A percentile compares a stretch with the other conserved stretches of the same genome.
Conservation (phyloP, 495 filamentous ascomycete species). For the Hypoxylon perforatum region DNA sequence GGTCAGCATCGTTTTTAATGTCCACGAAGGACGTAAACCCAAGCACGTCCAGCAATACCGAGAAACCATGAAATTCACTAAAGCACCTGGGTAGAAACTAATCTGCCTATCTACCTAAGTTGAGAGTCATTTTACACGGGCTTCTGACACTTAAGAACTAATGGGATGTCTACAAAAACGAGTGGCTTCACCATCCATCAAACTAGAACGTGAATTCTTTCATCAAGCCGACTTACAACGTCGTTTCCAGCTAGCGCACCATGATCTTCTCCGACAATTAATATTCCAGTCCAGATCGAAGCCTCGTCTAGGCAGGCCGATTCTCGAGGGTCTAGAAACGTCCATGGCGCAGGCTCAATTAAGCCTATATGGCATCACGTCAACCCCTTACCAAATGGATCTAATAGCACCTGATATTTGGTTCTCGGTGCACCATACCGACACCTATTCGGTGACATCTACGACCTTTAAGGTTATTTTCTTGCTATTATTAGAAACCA, state of each 20-base stretch:
- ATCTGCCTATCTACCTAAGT: too few relatives aligned
- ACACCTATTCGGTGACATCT: slow-evolving; percentile 9
- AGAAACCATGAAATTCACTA: background rate
- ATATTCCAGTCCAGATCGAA: slow-evolving; percentile 9
- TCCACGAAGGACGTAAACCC: background rate
- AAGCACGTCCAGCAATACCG: background rate
- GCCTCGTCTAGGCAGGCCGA: slow-evolving; percentile 25
- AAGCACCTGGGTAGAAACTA: background rate
- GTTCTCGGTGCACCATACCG: slow-evolving; percentile 11
- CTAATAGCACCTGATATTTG: slow-evolving; percentile 18
- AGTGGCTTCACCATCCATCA: background rate
- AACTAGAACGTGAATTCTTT: too few relatives aligned
- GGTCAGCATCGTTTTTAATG: background rate
- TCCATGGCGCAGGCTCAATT: slow-evolving; percentile 28
- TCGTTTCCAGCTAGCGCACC: slow-evolving; percentile 12
- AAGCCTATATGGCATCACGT: slow-evolving; percentile 28
- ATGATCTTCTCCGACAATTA: slow-evolving; percentile 7
- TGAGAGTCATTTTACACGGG: too few relatives aligned
- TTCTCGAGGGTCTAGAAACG: slow-evolving; percentile 30
- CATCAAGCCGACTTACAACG: background rate
- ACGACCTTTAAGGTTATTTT: slow-evolving; percentile 3
- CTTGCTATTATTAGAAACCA: slow-evolving; percentile 36
- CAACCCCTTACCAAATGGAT: slow-evolving; percentile 15
- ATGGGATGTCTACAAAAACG: slow-evolving; percentile 1
- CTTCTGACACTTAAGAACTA: too few relatives aligned